Percentiles rank a stretch among this genome's conserved stretches.
phyloP scores from a whole-genome alignment of 2,329 filamentous ascomycete genomes.

The Phyllosticta citrichinensis region DNA sequence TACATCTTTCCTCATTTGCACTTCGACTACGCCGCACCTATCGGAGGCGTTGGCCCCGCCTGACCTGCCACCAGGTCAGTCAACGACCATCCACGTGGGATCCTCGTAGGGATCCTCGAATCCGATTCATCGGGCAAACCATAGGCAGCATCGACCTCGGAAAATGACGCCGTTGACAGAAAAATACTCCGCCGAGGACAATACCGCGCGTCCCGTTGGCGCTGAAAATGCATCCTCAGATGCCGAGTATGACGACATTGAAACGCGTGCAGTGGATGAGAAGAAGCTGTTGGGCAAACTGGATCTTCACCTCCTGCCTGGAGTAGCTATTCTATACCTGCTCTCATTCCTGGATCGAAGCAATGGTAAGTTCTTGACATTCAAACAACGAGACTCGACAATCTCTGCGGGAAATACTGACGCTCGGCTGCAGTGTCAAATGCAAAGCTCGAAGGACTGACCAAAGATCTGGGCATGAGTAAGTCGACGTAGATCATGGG shows the following conservation, averaged over 20 bases:
- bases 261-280: conserved; percentile 40
- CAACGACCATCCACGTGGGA: not conserved
- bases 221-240: not conserved
- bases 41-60: not conserved
- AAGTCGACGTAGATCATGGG: not conserved
- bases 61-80: not conserved
- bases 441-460: conserved; percentile 32
- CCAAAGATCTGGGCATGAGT: conserved; percentile 22
- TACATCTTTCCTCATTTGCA: too few species aligned
- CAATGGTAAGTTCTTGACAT: conserved; percentile 17
- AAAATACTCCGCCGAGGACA: not conserved
- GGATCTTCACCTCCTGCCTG: conserved; percentile 32
- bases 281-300: conserved; percentile 49
- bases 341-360: conserved; percentile 28
- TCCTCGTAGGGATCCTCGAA: not conserved
- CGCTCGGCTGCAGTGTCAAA: conserved; percentile 29
- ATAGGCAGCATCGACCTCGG: not conserved
- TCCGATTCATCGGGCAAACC: not conserved
- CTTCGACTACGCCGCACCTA: not conserved
- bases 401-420: not conserved
- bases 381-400: not conserved
- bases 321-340: conserved; percentile 33
- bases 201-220: not conserved
- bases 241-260: conserved; percentile 13
- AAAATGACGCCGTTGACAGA: not conserved